Conservation (phyloP, 805 yeast genomes). For the Candida anglica region DNA sequence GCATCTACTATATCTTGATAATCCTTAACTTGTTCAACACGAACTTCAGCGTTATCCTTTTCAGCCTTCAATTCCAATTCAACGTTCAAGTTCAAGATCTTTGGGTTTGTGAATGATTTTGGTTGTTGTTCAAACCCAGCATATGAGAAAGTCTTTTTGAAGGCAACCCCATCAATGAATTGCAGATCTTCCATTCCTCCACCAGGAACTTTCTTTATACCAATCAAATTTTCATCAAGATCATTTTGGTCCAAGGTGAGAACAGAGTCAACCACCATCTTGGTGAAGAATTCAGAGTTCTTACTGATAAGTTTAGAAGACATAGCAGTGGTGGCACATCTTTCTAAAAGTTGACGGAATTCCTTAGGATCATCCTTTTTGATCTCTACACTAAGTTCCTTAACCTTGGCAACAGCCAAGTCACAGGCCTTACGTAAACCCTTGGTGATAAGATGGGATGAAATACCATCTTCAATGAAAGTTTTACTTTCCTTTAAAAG, state of each 20-base stretch:
- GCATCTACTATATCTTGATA: conserved; percentile 97
- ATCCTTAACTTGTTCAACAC: conserved; percentile 89
- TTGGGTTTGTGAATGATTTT: conserved; percentile 74
- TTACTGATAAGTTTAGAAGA: conserved; percentile 87
- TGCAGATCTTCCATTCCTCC: conserved; percentile 94
- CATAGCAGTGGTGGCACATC: conserved; percentile 98
- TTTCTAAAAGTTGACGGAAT: conserved; percentile 73
- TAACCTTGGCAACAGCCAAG: conserved; percentile 68
- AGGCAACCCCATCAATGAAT: conserved; percentile 92
- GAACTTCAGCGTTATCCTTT: conserved; percentile 97
- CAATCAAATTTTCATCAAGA: conserved; percentile 85
- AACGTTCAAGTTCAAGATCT: conserved; percentile 78
- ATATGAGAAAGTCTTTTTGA: conserved; percentile 93
- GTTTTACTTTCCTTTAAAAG: conserved; percentile 83
- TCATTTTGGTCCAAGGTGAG: conserved; percentile 79
- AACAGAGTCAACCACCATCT: conserved; percentile 96
- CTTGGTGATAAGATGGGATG: conserved; percentile 82
- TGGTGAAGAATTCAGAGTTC: conserved; percentile 85
- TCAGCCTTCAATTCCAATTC: conserved; percentile 97
- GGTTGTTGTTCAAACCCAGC: conserved; percentile 99
- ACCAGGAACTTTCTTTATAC: conserved; percentile 92
- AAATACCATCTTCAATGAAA: conserved; percentile 94
- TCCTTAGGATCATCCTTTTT: conserved; percentile 42
- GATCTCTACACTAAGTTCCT: conserved; percentile 72
- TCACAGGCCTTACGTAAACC: conserved; percentile 83